Evolutionary conservation across 1,139 yeast genomes (phyloP), one percentile per base, ranked within the genome.

Genomic region (Yamadazyma taylorii): DNA sequence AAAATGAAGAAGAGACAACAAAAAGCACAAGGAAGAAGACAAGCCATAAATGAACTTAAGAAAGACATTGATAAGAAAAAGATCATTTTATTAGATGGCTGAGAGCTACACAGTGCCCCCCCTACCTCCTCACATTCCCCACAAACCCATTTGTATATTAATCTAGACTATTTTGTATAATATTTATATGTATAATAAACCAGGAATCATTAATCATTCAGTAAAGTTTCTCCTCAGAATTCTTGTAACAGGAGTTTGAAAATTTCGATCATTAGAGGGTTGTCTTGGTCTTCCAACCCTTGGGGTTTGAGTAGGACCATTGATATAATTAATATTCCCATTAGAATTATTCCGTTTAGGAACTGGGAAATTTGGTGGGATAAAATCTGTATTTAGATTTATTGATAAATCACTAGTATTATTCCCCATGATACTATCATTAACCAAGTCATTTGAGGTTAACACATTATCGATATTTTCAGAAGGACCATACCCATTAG

Each of bases 1-100:
- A 61, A 81, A 38, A 63, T 83, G 17, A 69, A 63, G 46, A 70
- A 63, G 31, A 55, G 80, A 39, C 46, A 50, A 5, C 56, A 61
- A 35, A 58, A 52, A 40, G 53, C 63, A 3, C 54, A 54, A 29
- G 49, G 42, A 33, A 53, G 73, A 26, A 56, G 50, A 28, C 21
- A 38, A 17, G 57, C 52, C 39, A 45, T 66, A 30, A 38, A 45
- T 19, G 63, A 59, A 34, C 49, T 66, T 36, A 58, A 58, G 34
- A 40, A 30, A 3, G 30, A 31, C 33, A 31, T 31, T n/a, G 27
- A 31, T n/a, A 30, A 30, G 24, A 30, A 28, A 24, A 28, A 14
- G 29, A 15, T 32, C 4, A 32, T 30, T 14, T 10, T 25, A 8
- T 25, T 25, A 25, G 28, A 25, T 12, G 21, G 21, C 8, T 19